Percentiles rank a stretch among this genome's conserved stretches.
phyloP scores from a whole-genome alignment of 2,329 filamentous ascomycete species.

The Akanthomyces lecanii region DNA sequence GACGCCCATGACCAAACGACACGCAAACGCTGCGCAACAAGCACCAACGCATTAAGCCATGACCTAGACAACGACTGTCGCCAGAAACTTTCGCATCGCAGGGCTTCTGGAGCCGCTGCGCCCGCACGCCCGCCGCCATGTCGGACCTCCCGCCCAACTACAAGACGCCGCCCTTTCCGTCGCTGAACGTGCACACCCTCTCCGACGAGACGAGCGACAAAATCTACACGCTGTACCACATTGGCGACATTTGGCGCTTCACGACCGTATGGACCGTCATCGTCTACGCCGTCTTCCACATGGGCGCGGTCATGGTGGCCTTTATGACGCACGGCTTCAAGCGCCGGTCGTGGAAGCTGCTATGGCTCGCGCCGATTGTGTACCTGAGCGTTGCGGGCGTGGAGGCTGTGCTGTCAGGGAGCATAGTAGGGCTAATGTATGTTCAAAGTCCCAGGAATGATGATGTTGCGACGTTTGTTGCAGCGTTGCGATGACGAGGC shows the following conservation, averaged over 20 bases:
- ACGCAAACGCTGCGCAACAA: neutral
- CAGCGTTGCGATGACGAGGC: neutral
- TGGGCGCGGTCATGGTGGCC: slow-evolving; percentile 67
- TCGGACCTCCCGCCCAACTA: slow-evolving; percentile 48
- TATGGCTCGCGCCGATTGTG: slow-evolving; percentile 69
- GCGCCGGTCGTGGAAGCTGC: slow-evolving; percentile 51
- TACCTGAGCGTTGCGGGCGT: slow-evolving; percentile 69
- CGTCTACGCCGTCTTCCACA: slow-evolving; percentile 70
- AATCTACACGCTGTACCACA: slow-evolving; percentile 62
- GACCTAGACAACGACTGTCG: neutral
- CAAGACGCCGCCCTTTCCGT: slow-evolving; percentile 68
- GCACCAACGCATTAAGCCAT: neutral
- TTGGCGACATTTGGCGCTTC: slow-evolving; percentile 79
- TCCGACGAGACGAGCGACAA: slow-evolving; percentile 39
- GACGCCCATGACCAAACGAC: neutral
- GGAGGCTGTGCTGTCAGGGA: slow-evolving; percentile 76
- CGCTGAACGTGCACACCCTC: slow-evolving; percentile 69
- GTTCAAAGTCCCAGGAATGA: slow-evolving; percentile 29
- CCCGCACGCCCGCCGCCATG: slow-evolving; percentile 22
- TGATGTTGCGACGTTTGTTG: neutral
- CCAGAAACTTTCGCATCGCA: neutral
- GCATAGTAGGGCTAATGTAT: slow-evolving; percentile 74
- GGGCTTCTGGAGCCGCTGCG: neutral
- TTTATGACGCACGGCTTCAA: slow-evolving; percentile 65
- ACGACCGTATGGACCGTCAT: slow-evolving; percentile 84